Evolutionary conservation across 768 basidiomycete species (phyloP), one percentile per base, ranked within the genome.

Genomic region (Lentinula sp.): DNA sequence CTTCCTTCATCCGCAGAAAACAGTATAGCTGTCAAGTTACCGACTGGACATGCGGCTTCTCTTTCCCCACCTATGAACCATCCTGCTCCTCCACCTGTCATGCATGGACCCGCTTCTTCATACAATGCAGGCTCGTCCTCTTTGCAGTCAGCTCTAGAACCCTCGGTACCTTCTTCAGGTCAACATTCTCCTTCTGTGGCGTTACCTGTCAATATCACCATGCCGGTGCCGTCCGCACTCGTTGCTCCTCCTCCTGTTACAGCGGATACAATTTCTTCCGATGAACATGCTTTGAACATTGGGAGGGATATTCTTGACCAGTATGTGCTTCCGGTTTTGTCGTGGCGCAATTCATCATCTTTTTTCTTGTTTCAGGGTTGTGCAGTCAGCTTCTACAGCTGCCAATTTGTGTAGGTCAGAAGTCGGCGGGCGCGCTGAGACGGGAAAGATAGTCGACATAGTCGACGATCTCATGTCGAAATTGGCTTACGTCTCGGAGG

Each of bases 381-480:
- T 81, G 45, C 78, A 81, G 59, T 85, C 84, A 15, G 85, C 85
- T 42, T 76, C 79, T 57, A 81, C 82, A 48, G 85, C 84, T 46
- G 81, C 78, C 45, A 76, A 76, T 42, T 79, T 80, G 37, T 85
- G 81, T 63, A 74, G 73, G 15, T 65, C 62, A 69, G 74, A 64
- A 69, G 79, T 72, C n/a, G 78, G 82, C 63, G 77, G 46, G 11
- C 46, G 76, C 54, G 62, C 74, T 7, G 79, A 81, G 65, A 80
- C 81, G 5, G 75, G 76, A 43, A 76, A 69, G 32, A 81, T 80
- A 65, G 55, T 56, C 40, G 37, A 80, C 66, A 51, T 51, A 32
- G 79, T 86, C 59, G 82, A 80, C 66, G 78, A 84, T 61, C 76
- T 86, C 65, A 83, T 75, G 67, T 77, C 79, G 67, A 80, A 81